Evolutionary conservation across 331 rosid genomes (phyloP).

Genomic region (Pyracantha coccinea): DNA sequence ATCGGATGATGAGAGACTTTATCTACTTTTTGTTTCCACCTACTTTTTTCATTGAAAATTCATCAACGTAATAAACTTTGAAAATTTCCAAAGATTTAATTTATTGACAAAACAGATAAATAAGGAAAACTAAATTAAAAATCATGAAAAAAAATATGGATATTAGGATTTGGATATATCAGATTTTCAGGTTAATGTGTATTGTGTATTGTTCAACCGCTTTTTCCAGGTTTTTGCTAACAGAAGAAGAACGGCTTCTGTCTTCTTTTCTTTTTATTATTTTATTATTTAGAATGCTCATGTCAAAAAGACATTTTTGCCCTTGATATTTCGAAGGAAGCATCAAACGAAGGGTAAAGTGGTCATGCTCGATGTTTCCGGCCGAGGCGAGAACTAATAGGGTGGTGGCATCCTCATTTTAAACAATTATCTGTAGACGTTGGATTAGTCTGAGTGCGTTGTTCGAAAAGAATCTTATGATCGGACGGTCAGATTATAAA

Average conservation of each 20-base stretch:
- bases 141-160: background rate
- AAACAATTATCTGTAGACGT: background rate
- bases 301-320: too few relatives aligned
- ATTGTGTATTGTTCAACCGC: conserved; percentile 22
- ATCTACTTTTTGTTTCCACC: conserved; percentile 1
- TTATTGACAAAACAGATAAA: background rate
- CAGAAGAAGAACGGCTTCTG: background rate
- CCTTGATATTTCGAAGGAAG: too few relatives aligned
- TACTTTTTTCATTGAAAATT: conserved; percentile 10
- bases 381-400: background rate
- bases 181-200: conserved; percentile 16
- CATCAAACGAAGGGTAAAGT: background rate
- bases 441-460: background rate
- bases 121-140: background rate
- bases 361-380: background rate
- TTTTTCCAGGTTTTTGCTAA: conserved; percentile 4
- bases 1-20: conserved; percentile 13
- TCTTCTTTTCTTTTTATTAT: background rate
- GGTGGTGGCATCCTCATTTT: background rate
- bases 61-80: background rate
- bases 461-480: background rate
- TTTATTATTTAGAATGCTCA: too few relatives aligned
- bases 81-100: background rate
- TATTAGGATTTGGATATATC: background rate
- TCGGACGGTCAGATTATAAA: background rate